Conservation (phyloP, 2,329 filamentous ascomycete species). For the Penicillium capsulatum region DNA sequence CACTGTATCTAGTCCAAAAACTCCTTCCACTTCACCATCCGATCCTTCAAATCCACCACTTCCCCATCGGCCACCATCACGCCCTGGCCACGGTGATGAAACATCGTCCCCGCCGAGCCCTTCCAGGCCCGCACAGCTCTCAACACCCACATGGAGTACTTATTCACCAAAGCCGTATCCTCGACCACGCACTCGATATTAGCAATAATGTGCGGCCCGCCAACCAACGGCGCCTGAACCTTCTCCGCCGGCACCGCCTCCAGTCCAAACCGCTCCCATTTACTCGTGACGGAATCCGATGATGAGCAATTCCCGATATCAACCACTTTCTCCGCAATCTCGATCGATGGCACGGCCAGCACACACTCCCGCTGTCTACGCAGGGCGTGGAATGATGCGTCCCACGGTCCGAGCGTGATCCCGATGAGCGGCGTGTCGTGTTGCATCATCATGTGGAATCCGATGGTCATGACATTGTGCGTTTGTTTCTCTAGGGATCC, state of each 20-base stretch:
- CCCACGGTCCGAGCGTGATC: constrained; percentile 34
- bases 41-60: constrained; percentile 30
- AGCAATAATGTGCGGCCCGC: constrained; percentile 28
- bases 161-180: constrained; percentile 31
- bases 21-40: constrained; percentile 37
- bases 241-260: constrained; percentile 26
- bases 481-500: constrained; percentile 29
- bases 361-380: constrained; percentile 32
- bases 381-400: constrained; percentile 30
- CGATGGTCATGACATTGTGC: constrained; percentile 39
- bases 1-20: constrained; percentile 12
- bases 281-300: constrained; percentile 25
- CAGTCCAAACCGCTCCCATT: constrained; percentile 32
- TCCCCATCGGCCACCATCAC: constrained; percentile 33
- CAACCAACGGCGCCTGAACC: constrained; percentile 33
- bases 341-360: constrained; percentile 31
- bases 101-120: constrained; percentile 28
- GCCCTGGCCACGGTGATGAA: constrained; percentile 37
- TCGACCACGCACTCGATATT: constrained; percentile 38
- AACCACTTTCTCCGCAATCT: constrained; percentile 29
- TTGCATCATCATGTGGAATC: constrained; percentile 40
- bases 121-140: constrained; percentile 33
- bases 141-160: constrained; percentile 35
- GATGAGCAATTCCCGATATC: constrained; percentile 32
- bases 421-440: constrained; percentile 35